Evolutionary conservation across 1,284 basidiomycete genomes (phyloP).

Genomic region (Naganishia liquefaciens): DNA sequence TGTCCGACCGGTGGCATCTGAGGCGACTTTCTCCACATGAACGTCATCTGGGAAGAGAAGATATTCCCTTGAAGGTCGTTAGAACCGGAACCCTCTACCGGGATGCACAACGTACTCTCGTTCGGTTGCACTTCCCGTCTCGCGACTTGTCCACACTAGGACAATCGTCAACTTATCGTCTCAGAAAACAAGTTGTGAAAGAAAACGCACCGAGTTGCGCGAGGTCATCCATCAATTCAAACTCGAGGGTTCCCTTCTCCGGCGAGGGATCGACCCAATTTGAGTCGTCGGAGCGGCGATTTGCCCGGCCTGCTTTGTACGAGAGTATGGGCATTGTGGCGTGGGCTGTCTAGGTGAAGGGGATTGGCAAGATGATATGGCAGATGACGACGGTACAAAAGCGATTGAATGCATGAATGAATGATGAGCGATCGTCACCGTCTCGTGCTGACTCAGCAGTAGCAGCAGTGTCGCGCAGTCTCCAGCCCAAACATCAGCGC

Average conservation of each 20-base stretch:
- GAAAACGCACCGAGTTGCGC: conserved; percentile 45
- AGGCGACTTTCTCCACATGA: conserved; percentile 45
- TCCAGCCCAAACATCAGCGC: too few species aligned
- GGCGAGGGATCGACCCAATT: conserved; percentile 52
- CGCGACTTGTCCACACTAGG: conserved; percentile 48
- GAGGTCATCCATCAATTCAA: conserved; percentile 46
- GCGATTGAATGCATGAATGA: too few species aligned
- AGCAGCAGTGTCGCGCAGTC: too few species aligned
- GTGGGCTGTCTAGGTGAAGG: neutral
- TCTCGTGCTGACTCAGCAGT: too few species aligned
- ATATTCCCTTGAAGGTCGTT: conserved; percentile 41
- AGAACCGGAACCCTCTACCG: neutral
- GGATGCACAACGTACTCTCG: conserved; percentile 42
- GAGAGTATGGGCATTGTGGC: conserved; percentile 39
- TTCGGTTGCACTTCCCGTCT: conserved; percentile 38
- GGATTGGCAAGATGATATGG: neutral
- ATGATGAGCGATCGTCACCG: neutral
- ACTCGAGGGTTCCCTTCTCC: conserved; percentile 49
- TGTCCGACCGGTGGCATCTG: conserved; percentile 49
- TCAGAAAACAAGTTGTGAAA: neutral
- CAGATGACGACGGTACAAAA: neutral
- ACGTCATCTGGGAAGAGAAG: conserved; percentile 55
- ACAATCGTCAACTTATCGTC: neutral
- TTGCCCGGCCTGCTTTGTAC: conserved; percentile 48
- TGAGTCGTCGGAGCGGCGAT: conserved; percentile 41